Evolutionary conservation across 176 grass and related monocot species (phyloP), one percentile per base, ranked within the genome.

Genomic region (Juncus effusus): DNA sequence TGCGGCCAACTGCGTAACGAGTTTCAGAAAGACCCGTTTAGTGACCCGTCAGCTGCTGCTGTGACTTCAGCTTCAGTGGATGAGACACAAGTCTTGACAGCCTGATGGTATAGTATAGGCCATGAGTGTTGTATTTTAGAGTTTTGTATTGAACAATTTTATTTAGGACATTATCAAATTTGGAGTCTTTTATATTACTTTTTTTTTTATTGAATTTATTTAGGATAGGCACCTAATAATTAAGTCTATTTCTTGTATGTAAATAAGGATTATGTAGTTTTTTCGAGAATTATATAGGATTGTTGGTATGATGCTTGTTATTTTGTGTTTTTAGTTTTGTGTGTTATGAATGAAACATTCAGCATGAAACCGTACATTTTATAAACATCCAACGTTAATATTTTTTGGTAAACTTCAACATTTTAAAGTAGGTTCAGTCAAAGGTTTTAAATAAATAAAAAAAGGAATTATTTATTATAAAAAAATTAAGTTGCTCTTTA

Each of bases 1-100:
- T 97, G 93, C 62, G 93, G 93, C 12, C 93, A 97, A 64, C 82
- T 97, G 38, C 87, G 88, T 51, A 97, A 97, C 53, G 80, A 86
- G 56, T 88, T 92, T 60, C 93, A 97, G 47, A 89, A 97, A 80
- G 86, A 75, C 61, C 88, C 93, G 1, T 39, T 92, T 41, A 58
- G 83, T 2, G 85, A 89, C 4, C 13, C 75, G 0, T 42, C 74
- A 2, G 8, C 19, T 28, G 19, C 19, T 28, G 19, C 19, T 12
- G 38, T 15, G 6, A 13, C 4, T 47, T 47, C 10, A 8, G 42
- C 73, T 7, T 54, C 40, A 36, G 28, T 47, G 13, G 54, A 72
- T 13, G 80, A 86, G 56, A 47, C 77, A 57, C 70, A 56, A 54
- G 66, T 76, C 0, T 60, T 89, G 67, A 4, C 77, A 42, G 72